Base-by-base conservation (phyloP, 2,329 filamentous ascomycete genomes). In the Didymella segeticola region DNA sequence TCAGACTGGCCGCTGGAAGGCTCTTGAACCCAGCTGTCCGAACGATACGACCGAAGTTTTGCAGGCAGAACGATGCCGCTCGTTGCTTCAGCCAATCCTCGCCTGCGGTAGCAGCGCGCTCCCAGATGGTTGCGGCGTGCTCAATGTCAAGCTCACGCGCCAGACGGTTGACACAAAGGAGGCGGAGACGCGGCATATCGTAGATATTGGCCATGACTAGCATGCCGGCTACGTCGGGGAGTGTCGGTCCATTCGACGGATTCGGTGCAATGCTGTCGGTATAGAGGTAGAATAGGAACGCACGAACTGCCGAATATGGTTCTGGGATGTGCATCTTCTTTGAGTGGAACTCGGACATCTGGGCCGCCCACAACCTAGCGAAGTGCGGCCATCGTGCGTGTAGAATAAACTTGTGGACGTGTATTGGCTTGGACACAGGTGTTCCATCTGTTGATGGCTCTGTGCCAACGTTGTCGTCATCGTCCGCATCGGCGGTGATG, bases 141-240 rank as follows among this genome's bases (percentile, higher is more conserved):
- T 96, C 91, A 31, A 98, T 89, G 70, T 98, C 93, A 3, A 99
- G 84, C 70, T 99, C 95, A 57, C 91, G 89, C 50, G 90, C 89
- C 3, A 99, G 83, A 8, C 95, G 86, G 71, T 96, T 93, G 48
- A 98, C 90, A 72, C 93, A 97, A 1, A 98, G 82, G 7, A 96
- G 84, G 17, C 93, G 89, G 20, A 99, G 85, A 63, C 95, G 91
- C 1, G 93, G 93, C 79, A 99, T 96, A 70, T 97, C 93, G 78
- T 99, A 99, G 39, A 98, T 90, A 73, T 98, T 97, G 36, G 92
- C 92, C 90, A 99, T 96, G 60, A 99, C 93, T 3, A 99, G 83
- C 75, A 99, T 86, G 8, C 95, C 93, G 0, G 95, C 93, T 12
- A 98, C 92, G 64, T 97, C 93, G 25, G 88, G 86, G 17, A 97